Percentiles rank a stretch among this genome's conserved stretches.
These are phyloP conservation scores for Hanseniaspora vineae DNA, from an alignment of 805 yeast genomes.

Conservation along the genomic window DNA sequence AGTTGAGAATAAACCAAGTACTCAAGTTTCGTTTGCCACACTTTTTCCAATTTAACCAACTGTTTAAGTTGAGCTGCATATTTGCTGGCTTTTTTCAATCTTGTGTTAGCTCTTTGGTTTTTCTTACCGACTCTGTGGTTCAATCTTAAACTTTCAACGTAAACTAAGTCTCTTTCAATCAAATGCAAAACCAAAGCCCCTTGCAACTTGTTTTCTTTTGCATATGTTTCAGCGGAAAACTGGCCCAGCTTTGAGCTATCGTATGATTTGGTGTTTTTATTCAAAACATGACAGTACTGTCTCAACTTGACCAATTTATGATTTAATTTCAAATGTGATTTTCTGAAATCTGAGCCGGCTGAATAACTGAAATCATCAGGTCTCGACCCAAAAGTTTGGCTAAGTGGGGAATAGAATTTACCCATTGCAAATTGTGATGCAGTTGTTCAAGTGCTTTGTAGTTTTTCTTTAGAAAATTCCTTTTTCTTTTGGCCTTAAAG, in stretches of 20 bases:
- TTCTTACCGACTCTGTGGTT: slow-evolving; percentile 23
- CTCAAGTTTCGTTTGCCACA: slow-evolving; percentile 25
- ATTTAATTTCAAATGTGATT: slow-evolving; percentile 51
- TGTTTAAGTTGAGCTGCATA: slow-evolving; percentile 31
- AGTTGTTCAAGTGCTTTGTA: not conserved
- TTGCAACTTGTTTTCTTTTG: slow-evolving; percentile 31
- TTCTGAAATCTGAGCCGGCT: slow-evolving; percentile 55
- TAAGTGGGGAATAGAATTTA: slow-evolving; percentile 16
- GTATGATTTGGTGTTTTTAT: slow-evolving; percentile 56
- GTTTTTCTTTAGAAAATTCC: no score
- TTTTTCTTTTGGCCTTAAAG: no score
- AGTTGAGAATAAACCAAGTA: slow-evolving; percentile 33
- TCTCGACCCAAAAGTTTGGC: slow-evolving; percentile 37
- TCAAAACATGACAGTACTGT: slow-evolving; percentile 46
- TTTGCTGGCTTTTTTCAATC: slow-evolving; percentile 50
- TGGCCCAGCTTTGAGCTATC: slow-evolving; percentile 31
- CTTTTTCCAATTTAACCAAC: slow-evolving; percentile 28
- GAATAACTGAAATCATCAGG: slow-evolving; percentile 43
- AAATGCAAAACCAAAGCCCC: slow-evolving; percentile 49
- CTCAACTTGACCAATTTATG: slow-evolving; percentile 52
- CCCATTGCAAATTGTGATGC: not conserved
- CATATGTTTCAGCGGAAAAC: slow-evolving; percentile 38
- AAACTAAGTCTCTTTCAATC: slow-evolving; percentile 57
- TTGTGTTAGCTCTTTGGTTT: slow-evolving; percentile 45
- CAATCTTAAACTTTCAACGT: slow-evolving; percentile 18